Conservation (phyloP, 352 stramenopile genomes). For the Pythium myriotylum region DNA sequence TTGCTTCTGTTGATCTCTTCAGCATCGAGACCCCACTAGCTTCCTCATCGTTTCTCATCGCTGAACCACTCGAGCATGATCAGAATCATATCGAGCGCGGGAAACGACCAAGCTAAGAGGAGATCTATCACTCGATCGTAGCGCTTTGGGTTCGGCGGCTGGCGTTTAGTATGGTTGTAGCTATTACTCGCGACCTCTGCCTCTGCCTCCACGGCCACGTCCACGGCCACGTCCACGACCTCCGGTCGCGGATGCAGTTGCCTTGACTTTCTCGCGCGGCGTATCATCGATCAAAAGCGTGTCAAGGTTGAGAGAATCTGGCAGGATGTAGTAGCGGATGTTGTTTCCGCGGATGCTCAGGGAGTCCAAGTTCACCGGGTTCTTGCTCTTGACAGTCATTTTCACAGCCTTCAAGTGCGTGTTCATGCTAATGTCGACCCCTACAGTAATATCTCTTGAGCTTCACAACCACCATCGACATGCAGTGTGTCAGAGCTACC, state of each 20-base stretch:
- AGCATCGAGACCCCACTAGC: too few species aligned
- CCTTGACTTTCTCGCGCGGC: constrained; percentile 94
- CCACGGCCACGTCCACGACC: constrained; percentile 79
- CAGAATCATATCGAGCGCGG: too few species aligned
- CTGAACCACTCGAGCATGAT: too few species aligned
- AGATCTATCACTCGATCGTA: too few species aligned
- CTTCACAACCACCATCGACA: too few species aligned
- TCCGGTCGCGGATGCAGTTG: constrained; percentile 51
- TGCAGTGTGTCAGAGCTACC: too few species aligned
- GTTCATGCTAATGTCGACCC: constrained; percentile 99
- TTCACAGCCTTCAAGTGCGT: constrained; percentile 99
- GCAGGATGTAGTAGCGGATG: constrained; percentile 96
- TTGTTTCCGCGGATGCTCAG: constrained; percentile 98
- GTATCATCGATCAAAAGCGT: constrained; percentile 98
- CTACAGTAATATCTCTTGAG: constrained; percentile 36
- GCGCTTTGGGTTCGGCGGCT: too few species aligned
- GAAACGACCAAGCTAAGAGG: too few species aligned
- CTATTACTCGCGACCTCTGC: constrained; percentile 42
- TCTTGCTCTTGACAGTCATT: constrained; percentile 97
- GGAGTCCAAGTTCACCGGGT: constrained; percentile 96
- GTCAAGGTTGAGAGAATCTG: constrained; percentile 98
- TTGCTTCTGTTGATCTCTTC: too few species aligned
- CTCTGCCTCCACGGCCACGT: constrained; percentile 64
- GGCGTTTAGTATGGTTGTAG: too few species aligned
- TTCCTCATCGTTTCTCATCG: too few species aligned